These are phyloP conservation scores for Pythium chondricola DNA, from an alignment of 352 stramenopile species.

Conservation along the genomic window DNA sequence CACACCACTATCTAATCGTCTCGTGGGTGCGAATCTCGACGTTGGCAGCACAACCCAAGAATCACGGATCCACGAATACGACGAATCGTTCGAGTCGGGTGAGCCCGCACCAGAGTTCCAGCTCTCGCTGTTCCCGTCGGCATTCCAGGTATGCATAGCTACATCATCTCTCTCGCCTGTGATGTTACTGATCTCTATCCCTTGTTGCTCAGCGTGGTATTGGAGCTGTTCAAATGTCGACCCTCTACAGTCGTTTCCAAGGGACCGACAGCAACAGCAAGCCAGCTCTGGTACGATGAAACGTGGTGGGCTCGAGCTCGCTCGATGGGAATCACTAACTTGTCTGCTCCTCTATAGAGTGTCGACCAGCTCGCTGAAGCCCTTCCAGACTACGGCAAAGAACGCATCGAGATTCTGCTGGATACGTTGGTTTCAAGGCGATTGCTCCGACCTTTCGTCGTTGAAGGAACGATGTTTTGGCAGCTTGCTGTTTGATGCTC, in stretches of 20 bases:
- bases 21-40: constrained; percentile 71
- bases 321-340: too few species aligned
- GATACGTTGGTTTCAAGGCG: constrained; percentile 71
- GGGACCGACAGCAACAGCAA: constrained; percentile 29
- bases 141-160: constrained; percentile 52
- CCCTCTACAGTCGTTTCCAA: constrained; percentile 83
- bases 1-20: constrained; percentile 77
- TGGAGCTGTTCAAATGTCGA: constrained; percentile 77
- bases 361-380: constrained; percentile 64
- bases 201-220: constrained; percentile 41
- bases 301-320: too few species aligned
- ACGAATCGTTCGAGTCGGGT: constrained; percentile 59
- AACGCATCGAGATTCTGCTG: constrained; percentile 73
- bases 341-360: constrained; percentile 40
- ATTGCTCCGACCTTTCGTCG: constrained; percentile 72
- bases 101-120: constrained; percentile 68
- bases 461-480: constrained; percentile 85
- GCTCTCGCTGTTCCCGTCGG: constrained; percentile 55
- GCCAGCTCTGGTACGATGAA: constrained; percentile 64
- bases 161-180: not conserved
- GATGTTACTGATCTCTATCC: not conserved
- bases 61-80: constrained; percentile 52
- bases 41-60: constrained; percentile 68
- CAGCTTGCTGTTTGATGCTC: constrained; percentile 39
- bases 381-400: constrained; percentile 56